Percentiles rank a stretch among this genome's conserved stretches.
phyloP scores from a whole-genome alignment of 2,329 filamentous ascomycete species.

The Ascochyta fabae region DNA sequence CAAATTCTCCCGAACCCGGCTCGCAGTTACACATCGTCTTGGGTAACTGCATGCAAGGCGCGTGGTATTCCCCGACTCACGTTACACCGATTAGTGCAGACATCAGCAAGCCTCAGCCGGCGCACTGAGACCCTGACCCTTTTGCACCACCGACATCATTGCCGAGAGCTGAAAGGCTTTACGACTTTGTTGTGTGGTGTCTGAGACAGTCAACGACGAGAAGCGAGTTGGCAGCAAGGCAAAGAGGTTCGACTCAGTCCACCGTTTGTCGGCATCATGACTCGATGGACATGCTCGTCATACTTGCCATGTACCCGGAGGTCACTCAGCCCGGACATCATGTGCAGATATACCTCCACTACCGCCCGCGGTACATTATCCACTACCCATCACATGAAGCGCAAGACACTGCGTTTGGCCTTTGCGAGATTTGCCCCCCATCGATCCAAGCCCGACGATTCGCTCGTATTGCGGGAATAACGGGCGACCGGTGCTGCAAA shows the following conservation, averaged over 20 bases:
- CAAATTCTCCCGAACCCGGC: background rate
- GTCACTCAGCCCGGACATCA: background rate
- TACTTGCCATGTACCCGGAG: background rate
- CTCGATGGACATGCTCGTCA: background rate
- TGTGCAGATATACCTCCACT: constrained; percentile 6
- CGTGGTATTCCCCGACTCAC: background rate
- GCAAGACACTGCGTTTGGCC: background rate
- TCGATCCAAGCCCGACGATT: constrained; percentile 3
- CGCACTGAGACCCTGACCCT: constrained; percentile 14
- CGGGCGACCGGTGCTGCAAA: constrained; percentile 3
- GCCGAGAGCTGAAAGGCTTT: background rate
- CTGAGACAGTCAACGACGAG: background rate
- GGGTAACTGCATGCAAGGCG: constrained; percentile 11
- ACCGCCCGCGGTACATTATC: background rate
- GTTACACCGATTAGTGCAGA: constrained; percentile 5
- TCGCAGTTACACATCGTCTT: constrained; percentile 6
- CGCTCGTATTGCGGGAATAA: constrained; percentile 20
- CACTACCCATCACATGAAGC: constrained; percentile 8
- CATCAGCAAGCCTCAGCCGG: constrained; percentile 13
- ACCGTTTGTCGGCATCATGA: background rate
- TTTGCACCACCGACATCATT: constrained; percentile 11
- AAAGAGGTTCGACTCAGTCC: background rate
- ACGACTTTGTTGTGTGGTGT: background rate
- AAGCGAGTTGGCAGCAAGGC: background rate
- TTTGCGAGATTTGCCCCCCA: constrained; percentile 16